phyloP scores from a whole-genome alignment of 441 rosid species.

The Metrosideros polymorpha region DNA sequence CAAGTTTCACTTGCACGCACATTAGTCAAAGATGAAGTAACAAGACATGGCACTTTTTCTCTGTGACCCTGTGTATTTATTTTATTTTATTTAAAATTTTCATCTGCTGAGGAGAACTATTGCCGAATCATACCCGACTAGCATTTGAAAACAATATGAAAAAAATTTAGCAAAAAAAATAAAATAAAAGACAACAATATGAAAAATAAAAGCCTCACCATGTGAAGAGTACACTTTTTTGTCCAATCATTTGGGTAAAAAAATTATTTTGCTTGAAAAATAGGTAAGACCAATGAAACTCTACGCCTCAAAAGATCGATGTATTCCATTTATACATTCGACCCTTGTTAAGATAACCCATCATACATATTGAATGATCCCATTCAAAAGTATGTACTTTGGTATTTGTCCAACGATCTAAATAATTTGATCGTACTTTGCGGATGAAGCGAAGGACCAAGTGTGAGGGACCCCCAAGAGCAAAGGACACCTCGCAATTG shows the following conservation, averaged over 20 bases:
- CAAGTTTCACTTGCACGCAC: background rate
- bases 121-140: background rate
- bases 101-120: background rate
- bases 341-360: background rate
- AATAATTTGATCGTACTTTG: background rate
- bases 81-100: background rate
- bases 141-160: background rate
- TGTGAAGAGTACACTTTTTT: background rate
- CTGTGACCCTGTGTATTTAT: background rate
- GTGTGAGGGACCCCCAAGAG: too few species aligned
- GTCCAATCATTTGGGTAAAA: background rate
- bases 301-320: background rate
- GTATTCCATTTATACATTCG: background rate
- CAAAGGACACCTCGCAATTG: too few species aligned
- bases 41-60: background rate
- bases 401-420: background rate
- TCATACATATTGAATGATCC: rapidly evolving
- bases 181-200: too few species aligned
- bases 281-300: background rate
- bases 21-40: background rate
- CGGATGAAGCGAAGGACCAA: too few species aligned
- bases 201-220: background rate
- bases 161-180: background rate
- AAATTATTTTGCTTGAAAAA: background rate
- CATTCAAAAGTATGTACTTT: background rate